Evolutionary conservation across 495 filamentous ascomycete genomes (phyloP), one percentile per base, ranked within the genome.

Genomic region (Penicillium macrosclerotiorum): DNA sequence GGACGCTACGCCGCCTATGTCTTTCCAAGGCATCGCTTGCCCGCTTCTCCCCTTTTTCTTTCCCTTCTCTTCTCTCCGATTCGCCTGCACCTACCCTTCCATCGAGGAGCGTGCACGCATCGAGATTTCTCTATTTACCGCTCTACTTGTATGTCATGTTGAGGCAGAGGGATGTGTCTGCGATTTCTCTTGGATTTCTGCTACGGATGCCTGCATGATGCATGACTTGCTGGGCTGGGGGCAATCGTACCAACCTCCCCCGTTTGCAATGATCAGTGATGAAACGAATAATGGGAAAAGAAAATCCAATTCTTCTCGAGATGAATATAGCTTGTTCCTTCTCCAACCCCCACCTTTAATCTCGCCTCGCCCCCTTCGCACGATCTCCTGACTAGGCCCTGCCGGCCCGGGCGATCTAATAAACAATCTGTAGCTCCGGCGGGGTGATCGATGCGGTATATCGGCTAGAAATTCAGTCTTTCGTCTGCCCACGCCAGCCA

Each of bases 71-170:
- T 22, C 47, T 34, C 42, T 45, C 31, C 37, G 17, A 43, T 45
- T 34, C 37, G 42, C 16, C 42, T 34, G 39, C 36, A 19, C 22
- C 14, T 14, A 20, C 34, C n/a, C 31, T 5, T 5, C 25, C 25
- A 27, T 27, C 25, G 11, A 45, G 36, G 42, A n/a, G 26, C 30
- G 26, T 20, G 38, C 37, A 13, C 42, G 22, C 42, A 33, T 47
- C 29, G 49, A 29, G 31, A 37, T 30, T 37, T 44, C 40, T 34
- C 39, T 44, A 37, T 47, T 46, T 42, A 20, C 30, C 36, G 42
- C 38, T 38, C 54, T 59, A 58, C 47, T 24, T 62, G 46, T 60
- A 62, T 62, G 47, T 62, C 60, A 62, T 62, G 44, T 54, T 58
- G 40, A 55, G 32, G 27, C 26, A 37, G 35, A 45, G 43, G 37